Evolutionary conservation across 108 stramenopile species (phyloP), one percentile per base, ranked within the genome.

Genomic region (Chaetoceros muelleri): DNA sequence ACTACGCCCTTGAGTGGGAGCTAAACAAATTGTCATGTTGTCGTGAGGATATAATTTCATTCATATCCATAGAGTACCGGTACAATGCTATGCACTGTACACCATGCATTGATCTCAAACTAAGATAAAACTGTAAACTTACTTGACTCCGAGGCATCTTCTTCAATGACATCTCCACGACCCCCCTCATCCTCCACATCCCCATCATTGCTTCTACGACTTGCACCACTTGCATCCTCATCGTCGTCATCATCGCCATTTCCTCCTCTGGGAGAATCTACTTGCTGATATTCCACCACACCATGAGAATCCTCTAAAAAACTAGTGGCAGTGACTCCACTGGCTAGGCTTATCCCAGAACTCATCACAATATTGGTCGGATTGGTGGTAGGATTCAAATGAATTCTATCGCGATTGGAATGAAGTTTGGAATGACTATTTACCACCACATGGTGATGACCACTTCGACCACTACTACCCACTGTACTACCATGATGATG

Each of bases 301-400:
- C 62, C 62, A 16, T 57, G 47, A 44, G 58, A 60, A 60, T 68
- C 67, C 34, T 74, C 69, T 3, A 65, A 47, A 62, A 74, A 74
- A 58, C 75, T 72, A 3, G 62, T 70, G 5, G 75, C 75, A 3
- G 75, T 76, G 8, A 76, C 75, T 46, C 59, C 75, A 64, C 72
- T 73, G 27, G 75, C 71, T 29, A 76, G 61, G 28, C 71, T 73
- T 16, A 71, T 71, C 58, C 75, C 71, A 52, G 74, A 75, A 24
- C 69, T 74, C 13, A 74, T 69, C 16, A 74, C 73, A 54, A 70
- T 70, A 46, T 71, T 74, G 21, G 60, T 68, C n/a, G 73, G 73
- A 25, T 40, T 40, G 61, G 58, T 46, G 52, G 61, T 61, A 65
- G 23, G 55, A 30, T 40, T 50, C 31, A 44, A 34, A 20, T 58